phyloP scores from a whole-genome alignment of 306 rosid species.

The Trifolium subterraneum region DNA sequence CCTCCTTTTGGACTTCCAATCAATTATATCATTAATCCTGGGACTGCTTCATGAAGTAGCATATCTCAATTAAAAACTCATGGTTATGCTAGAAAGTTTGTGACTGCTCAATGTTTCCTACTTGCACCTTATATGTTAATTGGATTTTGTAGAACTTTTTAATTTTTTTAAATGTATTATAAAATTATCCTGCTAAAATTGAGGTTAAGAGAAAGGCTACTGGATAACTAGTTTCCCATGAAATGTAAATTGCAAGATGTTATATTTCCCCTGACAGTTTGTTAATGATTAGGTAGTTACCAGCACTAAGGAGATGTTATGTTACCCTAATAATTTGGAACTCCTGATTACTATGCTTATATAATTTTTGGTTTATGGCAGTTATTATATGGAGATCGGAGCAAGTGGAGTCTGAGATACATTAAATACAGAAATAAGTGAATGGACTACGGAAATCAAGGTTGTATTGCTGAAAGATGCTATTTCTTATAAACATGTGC shows the following conservation, averaged over 20 bases:
- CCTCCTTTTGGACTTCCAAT: too few species aligned
- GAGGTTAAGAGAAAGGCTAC: conserved; percentile 20
- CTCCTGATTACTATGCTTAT: conserved; percentile 18
- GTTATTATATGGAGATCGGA: conserved; percentile 23
- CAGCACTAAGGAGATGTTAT: neutral
- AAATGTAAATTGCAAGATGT: conserved; percentile 29
- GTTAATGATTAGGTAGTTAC: conserved; percentile 19
- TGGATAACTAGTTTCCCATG: conserved; percentile 23
- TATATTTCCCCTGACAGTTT: neutral
- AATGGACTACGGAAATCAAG: conserved; percentile 18
- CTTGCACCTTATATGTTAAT: neutral
- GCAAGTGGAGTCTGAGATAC: conserved; percentile 25
- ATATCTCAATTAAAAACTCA: neutral
- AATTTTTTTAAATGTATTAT: neutral
- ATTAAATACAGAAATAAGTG: conserved; percentile 17
- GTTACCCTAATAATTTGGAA: neutral
- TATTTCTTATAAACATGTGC: too few species aligned
- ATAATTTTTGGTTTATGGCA: conserved; percentile 27
- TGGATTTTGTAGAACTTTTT: conserved; percentile 11
- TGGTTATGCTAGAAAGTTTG: conserved; percentile 14
- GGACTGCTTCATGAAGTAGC: neutral
- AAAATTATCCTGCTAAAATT: conserved; percentile 7
- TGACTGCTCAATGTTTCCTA: conserved; percentile 17
- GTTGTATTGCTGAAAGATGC: conserved; percentile 23
- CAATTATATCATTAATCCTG: neutral